phyloP scores from a whole-genome alignment of 2,329 filamentous ascomycete genomes.

The Pyrenochaeta sp. region DNA sequence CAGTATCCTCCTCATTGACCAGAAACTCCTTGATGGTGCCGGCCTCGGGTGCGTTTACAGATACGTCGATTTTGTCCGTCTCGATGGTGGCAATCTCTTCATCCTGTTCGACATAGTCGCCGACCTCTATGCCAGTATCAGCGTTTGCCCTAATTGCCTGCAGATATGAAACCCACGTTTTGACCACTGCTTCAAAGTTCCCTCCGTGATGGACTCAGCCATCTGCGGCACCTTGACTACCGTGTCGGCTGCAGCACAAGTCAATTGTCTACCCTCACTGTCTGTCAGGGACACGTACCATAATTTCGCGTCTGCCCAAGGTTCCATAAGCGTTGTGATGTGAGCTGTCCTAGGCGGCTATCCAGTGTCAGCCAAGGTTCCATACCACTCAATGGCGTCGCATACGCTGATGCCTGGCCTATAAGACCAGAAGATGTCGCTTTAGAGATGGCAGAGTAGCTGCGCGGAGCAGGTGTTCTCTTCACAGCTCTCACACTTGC shows the following conservation, averaged over 20 bases:
- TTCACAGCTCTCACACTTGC: slow-evolving; percentile 35
- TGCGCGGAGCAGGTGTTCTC: slow-evolving; percentile 34
- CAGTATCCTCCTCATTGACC: slow-evolving; percentile 92
- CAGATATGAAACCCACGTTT: slow-evolving; percentile 64
- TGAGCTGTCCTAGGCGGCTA: slow-evolving; percentile 42
- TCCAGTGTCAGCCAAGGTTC: slow-evolving; percentile 17
- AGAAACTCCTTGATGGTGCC: slow-evolving; percentile 92
- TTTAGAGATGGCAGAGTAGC: slow-evolving; percentile 45
- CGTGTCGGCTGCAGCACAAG: slow-evolving; percentile 68
- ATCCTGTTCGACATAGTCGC: slow-evolving; percentile 92
- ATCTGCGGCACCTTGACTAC: slow-evolving; percentile 95
- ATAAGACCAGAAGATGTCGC: slow-evolving; percentile 46
- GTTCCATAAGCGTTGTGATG: slow-evolving; percentile 34
- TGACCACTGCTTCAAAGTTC: slow-evolving; percentile 93
- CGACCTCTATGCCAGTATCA: slow-evolving; percentile 67
- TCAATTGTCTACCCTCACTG: slow-evolving; percentile 1
- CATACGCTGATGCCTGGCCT: slow-evolving; percentile 39
- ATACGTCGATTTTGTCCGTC: slow-evolving; percentile 99
- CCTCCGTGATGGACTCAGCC: slow-evolving; percentile 98
- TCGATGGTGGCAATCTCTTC: slow-evolving; percentile 99
- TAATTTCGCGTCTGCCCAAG: slow-evolving; percentile 48
- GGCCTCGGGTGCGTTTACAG: slow-evolving; percentile 91
- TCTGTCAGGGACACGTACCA: slow-evolving; percentile 25
- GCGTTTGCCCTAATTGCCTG: neutral
- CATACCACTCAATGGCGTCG: slow-evolving; percentile 15